A percentile compares a stretch with the other conserved stretches of the same genome.
These are phyloP conservation scores for Grosmannia huntii DNA, from an alignment of 2,329 filamentous ascomycete genomes.

Conservation along the genomic window DNA sequence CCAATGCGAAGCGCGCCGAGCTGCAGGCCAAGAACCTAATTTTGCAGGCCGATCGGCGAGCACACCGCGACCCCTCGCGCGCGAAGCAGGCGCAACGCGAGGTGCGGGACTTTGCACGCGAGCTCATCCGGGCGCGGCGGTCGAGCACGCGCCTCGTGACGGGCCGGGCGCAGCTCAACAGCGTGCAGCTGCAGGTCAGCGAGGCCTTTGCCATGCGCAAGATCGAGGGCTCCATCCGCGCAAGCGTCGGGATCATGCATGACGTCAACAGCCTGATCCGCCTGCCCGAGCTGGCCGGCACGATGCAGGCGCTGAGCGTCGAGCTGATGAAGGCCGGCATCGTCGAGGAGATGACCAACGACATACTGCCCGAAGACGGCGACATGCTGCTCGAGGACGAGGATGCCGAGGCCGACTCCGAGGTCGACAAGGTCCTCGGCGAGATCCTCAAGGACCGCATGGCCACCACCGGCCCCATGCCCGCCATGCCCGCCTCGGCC, in stretches of 20 bases:
- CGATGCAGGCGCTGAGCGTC: conserved; percentile 75
- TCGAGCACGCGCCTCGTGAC: conserved; percentile 64
- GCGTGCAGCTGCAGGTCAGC: conserved; percentile 94
- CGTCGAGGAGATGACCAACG: conserved; percentile 93
- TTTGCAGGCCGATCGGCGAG: conserved; percentile 67
- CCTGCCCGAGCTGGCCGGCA: conserved; percentile 73
- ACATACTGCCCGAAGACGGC: conserved; percentile 65
- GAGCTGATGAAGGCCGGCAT: conserved; percentile 93
- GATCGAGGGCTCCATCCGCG: conserved; percentile 84
- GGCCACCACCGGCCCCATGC: conserved; percentile 47
- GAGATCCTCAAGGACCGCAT: conserved; percentile 80
- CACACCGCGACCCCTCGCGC: conserved; percentile 65
- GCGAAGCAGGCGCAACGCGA: conserved; percentile 69
- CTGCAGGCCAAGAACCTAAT: conserved; percentile 77
- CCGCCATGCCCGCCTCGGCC: conserved; percentile 36
- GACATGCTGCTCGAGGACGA: conserved; percentile 54
- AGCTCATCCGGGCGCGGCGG: conserved; percentile 73
- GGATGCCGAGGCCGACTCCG: conserved; percentile 61
- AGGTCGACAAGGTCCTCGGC: conserved; percentile 86
- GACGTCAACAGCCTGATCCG: conserved; percentile 81
- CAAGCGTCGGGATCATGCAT: conserved; percentile 88
- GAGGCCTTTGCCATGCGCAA: conserved; percentile 92
- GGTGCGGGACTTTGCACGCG: conserved; percentile 75
- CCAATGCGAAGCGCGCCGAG: conserved; percentile 65
- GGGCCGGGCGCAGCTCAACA: conserved; percentile 80